Conservation (phyloP, 1,284 basidiomycete species). For the Meira miltonrushii region DNA sequence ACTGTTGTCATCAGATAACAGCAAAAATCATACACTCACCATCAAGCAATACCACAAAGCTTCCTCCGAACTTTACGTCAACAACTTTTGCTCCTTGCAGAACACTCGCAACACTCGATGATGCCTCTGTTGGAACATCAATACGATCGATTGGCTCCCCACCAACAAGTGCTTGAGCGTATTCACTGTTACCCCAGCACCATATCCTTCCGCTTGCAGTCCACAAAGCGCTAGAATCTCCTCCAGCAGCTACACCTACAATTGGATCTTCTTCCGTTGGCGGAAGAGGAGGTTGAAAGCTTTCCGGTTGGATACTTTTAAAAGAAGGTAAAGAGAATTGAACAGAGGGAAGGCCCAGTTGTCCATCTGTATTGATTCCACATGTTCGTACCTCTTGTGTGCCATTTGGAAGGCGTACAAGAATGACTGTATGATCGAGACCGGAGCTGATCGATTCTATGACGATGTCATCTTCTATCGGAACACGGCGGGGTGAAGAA, state of each 20-base stretch:
- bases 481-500: conserved; percentile 11
- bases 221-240: conserved; percentile 16
- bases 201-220: conserved; percentile 7
- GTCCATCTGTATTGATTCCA: conserved; percentile 18
- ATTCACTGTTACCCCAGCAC: conserved; percentile 19
- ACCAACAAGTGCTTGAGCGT: conserved; percentile 12
- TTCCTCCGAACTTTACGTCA: conserved; percentile 11
- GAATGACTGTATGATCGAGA: conserved; percentile 16
- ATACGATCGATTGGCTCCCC: conserved; percentile 10
- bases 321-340: conserved; percentile 10
- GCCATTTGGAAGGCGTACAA: conserved; percentile 2
- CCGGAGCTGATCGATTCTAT: conserved; percentile 5
- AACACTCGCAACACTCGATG: background rate
- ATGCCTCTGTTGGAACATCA: conserved; percentile 8
- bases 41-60: conserved; percentile 12
- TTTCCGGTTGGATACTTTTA: background rate
- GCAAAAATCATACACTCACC: conserved; percentile 7
- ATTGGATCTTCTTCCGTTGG: background rate
- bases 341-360: conserved; percentile 4
- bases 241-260: conserved; percentile 15
- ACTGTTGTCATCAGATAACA: background rate
- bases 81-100: conserved; percentile 2
- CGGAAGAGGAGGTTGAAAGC: conserved; percentile 4
- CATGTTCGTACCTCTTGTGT: conserved; percentile 1
- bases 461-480: background rate